These are phyloP conservation scores for Pythium rishiriense DNA, from an alignment of 352 stramenopile species.

Conservation along the genomic window DNA sequence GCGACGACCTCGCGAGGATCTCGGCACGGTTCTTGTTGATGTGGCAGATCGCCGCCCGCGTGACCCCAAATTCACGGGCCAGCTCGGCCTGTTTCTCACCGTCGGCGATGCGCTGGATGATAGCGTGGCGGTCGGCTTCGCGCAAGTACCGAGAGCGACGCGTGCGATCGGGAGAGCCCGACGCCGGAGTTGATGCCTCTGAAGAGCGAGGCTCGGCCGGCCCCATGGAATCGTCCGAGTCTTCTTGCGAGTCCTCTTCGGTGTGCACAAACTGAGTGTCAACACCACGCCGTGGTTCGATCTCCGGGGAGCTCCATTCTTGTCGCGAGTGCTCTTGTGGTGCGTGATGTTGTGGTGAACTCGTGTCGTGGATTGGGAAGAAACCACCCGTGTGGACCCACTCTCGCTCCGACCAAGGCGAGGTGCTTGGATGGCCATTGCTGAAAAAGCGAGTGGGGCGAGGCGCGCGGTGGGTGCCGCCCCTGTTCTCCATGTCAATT, in stretches of 20 bases:
- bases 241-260: neutral
- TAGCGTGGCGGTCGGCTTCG: slow-evolving; percentile 56
- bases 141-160: slow-evolving; percentile 57
- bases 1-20: slow-evolving; percentile 54
- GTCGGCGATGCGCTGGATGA: slow-evolving; percentile 68
- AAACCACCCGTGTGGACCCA: neutral
- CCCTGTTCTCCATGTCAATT: neutral
- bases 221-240: neutral
- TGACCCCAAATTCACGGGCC: slow-evolving; percentile 69
- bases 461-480: neutral
- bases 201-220: too few relatives aligned
- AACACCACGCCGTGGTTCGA: slow-evolving; percentile 7
- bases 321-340: neutral
- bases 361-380: neutral
- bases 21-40: slow-evolving; percentile 80
- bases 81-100: slow-evolving; percentile 66
- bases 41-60: slow-evolving; percentile 66
- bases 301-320: slow-evolving; percentile 27
- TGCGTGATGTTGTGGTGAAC: neutral
- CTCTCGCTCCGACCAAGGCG: neutral
- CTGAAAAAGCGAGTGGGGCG: neutral
- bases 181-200: neutral
- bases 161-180: neutral
- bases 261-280: slow-evolving; percentile 8
- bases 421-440: neutral